Evolutionary conservation across 345 rosid genomes (phyloP).

Genomic region (Pelargonium nanum): DNA sequence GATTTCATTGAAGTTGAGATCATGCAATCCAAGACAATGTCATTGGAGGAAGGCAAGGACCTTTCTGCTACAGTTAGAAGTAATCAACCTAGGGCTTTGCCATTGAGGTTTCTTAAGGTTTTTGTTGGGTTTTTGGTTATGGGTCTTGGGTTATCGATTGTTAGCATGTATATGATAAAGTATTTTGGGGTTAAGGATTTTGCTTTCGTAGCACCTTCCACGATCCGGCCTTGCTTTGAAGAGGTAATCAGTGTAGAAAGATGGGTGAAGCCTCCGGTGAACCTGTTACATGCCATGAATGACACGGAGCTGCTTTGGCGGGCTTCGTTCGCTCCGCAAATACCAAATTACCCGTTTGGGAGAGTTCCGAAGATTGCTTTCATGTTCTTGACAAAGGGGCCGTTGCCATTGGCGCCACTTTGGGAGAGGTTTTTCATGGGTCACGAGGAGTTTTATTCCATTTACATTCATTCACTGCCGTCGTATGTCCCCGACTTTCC

Average conservation of each 20-base stretch:
- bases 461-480: constrained; percentile 78
- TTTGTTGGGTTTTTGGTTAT: constrained; percentile 43
- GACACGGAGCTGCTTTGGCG: constrained; percentile 80
- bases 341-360: constrained; percentile 52
- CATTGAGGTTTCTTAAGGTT: constrained; percentile 38
- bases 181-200: constrained; percentile 44
- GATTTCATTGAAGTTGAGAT: constrained; percentile 11
- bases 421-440: constrained; percentile 94
- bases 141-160: constrained; percentile 42
- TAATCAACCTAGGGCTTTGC: constrained; percentile 41
- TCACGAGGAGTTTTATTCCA: constrained; percentile 58
- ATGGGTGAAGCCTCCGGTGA: constrained; percentile 56
- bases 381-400: constrained; percentile 93
- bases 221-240: constrained; percentile 40
- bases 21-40: constrained; percentile 53
- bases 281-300: constrained; percentile 57
- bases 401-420: constrained; percentile 74
- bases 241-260: constrained; percentile 28
- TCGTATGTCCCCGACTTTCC: constrained; percentile 49
- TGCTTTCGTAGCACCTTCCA: constrained; percentile 32
- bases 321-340: constrained; percentile 63
- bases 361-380: constrained; percentile 84
- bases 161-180: constrained; percentile 61
- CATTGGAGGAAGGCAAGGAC: constrained; percentile 69
- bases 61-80: constrained; percentile 23